Conservation (phyloP, 2,329 filamentous ascomycete genomes). For the Cladosporium austrohemisphaericum region DNA sequence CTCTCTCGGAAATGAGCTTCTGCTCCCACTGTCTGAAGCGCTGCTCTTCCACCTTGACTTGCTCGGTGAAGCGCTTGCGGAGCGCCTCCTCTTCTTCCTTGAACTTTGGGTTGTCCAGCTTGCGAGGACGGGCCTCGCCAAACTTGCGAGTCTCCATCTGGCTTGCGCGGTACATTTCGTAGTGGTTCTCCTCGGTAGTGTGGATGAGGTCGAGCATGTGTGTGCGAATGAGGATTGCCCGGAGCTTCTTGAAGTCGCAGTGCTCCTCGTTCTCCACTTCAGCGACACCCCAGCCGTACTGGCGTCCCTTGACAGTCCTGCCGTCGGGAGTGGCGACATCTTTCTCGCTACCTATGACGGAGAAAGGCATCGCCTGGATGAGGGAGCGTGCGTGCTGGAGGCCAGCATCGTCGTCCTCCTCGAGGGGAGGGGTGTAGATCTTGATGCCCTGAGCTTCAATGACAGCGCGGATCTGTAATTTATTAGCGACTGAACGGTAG, state of each 20-base stretch:
- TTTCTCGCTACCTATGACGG: conserved; percentile 98
- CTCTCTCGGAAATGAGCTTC: conserved; percentile 98
- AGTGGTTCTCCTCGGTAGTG: conserved; percentile 98
- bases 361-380: conserved; percentile 97
- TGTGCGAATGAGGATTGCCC: conserved; percentile 88
- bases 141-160: conserved; percentile 99
- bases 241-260: conserved; percentile 99
- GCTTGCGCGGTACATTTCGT: conserved; percentile 97
- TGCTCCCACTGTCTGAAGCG: conserved; percentile 99
- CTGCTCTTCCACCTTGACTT: conserved; percentile 99
- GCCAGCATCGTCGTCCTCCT: conserved; percentile 96
- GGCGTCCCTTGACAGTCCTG: conserved; percentile 96
- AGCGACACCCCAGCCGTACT: conserved; percentile 98
- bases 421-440: conserved; percentile 96
- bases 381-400: conserved; percentile 91
- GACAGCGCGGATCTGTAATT: conserved; percentile 76
- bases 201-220: conserved; percentile 99
- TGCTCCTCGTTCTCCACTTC: conserved; percentile 99
- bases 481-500: conserved; percentile 27
- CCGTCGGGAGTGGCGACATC: conserved; percentile 95
- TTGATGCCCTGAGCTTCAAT: conserved; percentile 99
- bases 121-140: conserved; percentile 91
- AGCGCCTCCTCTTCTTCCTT: conserved; percentile 99
- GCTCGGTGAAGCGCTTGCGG: conserved; percentile 98
- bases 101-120: conserved; percentile 99